These are phyloP conservation scores for Pisolithus microcarpus DNA, from an alignment of 768 basidiomycete species.

Conservation along the genomic window DNA sequence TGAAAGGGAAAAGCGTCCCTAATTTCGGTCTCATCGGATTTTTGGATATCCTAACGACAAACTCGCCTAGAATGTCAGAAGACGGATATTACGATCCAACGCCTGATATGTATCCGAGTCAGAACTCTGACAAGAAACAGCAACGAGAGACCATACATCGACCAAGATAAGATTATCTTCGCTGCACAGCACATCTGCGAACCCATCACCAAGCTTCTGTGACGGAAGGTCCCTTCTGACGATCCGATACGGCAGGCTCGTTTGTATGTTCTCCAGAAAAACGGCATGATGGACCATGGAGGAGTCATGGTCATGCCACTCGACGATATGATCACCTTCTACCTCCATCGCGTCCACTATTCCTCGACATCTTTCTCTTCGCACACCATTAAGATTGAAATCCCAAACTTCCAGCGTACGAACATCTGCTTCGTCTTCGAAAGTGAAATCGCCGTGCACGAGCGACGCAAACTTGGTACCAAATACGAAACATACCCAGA, in stretches of 20 bases:
- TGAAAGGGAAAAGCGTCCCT: not conserved
- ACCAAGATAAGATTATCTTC: constrained; percentile 52
- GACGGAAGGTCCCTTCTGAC: constrained; percentile 19
- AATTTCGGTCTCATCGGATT: not conserved
- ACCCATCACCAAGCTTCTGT: constrained; percentile 4
- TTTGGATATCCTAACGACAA: not conserved
- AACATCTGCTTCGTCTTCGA: constrained; percentile 5
- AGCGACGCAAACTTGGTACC: constrained; percentile 39
- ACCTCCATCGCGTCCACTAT: not conserved
- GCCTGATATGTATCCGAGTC: constrained; percentile 9
- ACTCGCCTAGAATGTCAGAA: constrained; percentile 21
- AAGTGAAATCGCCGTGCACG: constrained; percentile 2
- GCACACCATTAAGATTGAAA: constrained; percentile 41
- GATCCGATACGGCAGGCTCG: constrained; percentile 41
- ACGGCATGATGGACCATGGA: constrained; percentile 24
- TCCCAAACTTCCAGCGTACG: constrained; percentile 39
- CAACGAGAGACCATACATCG: constrained; percentile 26
- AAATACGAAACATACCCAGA: constrained; percentile 57
- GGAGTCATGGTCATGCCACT: constrained; percentile 20
- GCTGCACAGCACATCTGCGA: constrained; percentile 41
- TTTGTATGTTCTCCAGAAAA: constrained; percentile 37
- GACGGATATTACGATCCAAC: constrained; percentile 18
- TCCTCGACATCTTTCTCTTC: constrained; percentile 15
- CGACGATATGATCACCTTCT: constrained; percentile 7
- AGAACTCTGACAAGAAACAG: not conserved